Percentiles rank a stretch among this genome's conserved stretches.
Evolutionary conservation across 2,329 filamentous ascomycete genomes (phyloP).

Genomic region (Hymenoscyphus fraxineus): DNA sequence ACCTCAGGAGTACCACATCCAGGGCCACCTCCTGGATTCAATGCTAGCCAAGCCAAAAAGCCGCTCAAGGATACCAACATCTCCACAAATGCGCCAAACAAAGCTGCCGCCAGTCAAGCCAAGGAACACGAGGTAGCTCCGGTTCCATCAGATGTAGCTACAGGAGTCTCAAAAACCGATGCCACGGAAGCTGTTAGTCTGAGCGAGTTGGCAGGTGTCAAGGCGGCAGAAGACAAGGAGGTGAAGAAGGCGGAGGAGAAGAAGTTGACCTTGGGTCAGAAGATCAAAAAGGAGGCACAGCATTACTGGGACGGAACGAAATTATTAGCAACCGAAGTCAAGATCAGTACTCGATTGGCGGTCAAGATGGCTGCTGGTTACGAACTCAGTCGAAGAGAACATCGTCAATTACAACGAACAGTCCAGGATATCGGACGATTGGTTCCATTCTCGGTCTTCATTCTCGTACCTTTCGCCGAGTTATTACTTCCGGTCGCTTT

Average conservation of each 20-base stretch:
- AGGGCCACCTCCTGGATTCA: conserved; percentile 67
- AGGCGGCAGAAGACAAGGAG: conserved; percentile 59
- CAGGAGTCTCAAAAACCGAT: conserved; percentile 34
- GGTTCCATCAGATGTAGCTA: conserved; percentile 26
- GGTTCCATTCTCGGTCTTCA: conserved; percentile 93
- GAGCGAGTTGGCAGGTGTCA: conserved; percentile 60
- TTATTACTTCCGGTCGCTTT: conserved; percentile 86
- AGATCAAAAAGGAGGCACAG: conserved; percentile 86
- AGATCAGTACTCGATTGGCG: conserved; percentile 84
- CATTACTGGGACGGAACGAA: conserved; percentile 99
- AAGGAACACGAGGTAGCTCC: conserved; percentile 28
- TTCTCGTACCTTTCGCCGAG: conserved; percentile 95
- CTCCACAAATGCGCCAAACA: conserved; percentile 30
- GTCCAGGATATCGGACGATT: conserved; percentile 90
- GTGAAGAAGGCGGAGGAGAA: conserved; percentile 69
- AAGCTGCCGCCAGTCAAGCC: conserved; percentile 26
- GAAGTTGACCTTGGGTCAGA: conserved; percentile 85
- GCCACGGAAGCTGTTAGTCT: conserved; percentile 38
- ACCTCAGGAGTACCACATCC: conserved; percentile 42
- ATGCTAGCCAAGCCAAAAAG: conserved; percentile 64
- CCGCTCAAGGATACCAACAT: conserved; percentile 44
- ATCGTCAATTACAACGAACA: conserved; percentile 87
- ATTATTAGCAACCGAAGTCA: conserved; percentile 84
- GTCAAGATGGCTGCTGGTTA: conserved; percentile 98
- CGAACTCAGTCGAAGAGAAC: conserved; percentile 89